Base-by-base conservation (phyloP, 208 protist species). In the Leishmania tropica region DNA sequence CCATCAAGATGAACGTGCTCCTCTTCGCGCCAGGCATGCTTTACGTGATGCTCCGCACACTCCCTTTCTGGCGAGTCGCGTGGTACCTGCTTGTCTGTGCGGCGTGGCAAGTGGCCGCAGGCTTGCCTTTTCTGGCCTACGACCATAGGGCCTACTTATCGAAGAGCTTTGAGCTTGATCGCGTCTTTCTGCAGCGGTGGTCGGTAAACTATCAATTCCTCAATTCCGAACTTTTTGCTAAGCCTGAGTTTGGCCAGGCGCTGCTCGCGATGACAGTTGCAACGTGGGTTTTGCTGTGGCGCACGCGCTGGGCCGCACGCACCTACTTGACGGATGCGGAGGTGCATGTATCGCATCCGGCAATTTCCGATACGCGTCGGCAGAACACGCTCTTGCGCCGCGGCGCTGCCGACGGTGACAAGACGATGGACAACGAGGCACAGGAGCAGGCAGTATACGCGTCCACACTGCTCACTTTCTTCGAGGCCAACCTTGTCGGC, bases 1-100 rank as follows among this genome's bases (percentile, higher is more conserved):
- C 96, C 2, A 87, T 99, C 48, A 99, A 99, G 85, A 99, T 99
- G 98, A 99, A 99, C 84, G 85, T 98, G 42, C 81, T 99, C 13
- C 90, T 99, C 11, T 98, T 97, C 84, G 89, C 93, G 1, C 98
- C 98, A 11, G 96, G 90, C 11, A 83, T 99, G 21, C 76, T 97
- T 7, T 88, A 92, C 75, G 87, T 97, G 21, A 79, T 95, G 81
- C 81, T 92, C 64, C 80, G 85, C 62, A 79, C 84, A 13, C 65
- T 96, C 3, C 87, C 92, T 17, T 60, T 95, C 19, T 31, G 88
- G 3, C 51, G 98, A 21, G 83, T 99, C 1, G 67, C 97, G 3
- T 40, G 76, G 37, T 94, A 90, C 70, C 76, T 97, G 17, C 15
- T 53, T 65, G 70, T 97, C 17, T 92, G 87, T 74, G 86, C 85